Percentiles rank a stretch among this genome's conserved stretches.
phyloP scores from a whole-genome alignment of 1,284 basidiomycete species.

The Puccinia hordei region DNA sequence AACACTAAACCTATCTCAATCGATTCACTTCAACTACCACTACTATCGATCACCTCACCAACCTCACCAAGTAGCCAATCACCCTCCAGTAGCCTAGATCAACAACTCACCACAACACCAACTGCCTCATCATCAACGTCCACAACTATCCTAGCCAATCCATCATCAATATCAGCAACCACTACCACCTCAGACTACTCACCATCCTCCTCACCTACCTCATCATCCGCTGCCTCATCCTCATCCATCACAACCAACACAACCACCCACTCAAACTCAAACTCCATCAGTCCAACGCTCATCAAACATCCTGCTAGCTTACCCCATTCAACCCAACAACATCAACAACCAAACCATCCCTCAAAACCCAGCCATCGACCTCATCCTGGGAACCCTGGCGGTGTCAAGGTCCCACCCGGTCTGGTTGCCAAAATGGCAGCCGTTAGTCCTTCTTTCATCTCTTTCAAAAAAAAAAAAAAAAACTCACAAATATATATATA shows the following conservation, averaged over 20 bases:
- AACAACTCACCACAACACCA: background rate
- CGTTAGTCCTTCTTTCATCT: conserved; percentile 5
- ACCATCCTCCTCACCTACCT: conserved; percentile 2
- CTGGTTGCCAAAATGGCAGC: conserved; percentile 43
- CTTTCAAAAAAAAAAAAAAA: background rate
- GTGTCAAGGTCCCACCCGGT: conserved; percentile 37
- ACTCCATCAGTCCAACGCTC: conserved; percentile 1
- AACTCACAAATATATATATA: background rate
- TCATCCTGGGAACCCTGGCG: conserved; percentile 1
- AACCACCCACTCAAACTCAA: background rate
- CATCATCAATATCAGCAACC: background rate
- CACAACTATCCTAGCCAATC: background rate
- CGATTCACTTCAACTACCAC: background rate
- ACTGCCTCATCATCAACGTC: background rate
- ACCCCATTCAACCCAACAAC: background rate
- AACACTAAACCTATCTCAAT: background rate
- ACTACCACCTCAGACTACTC: conserved; percentile 1
- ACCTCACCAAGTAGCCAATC: background rate
- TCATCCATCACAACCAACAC: conserved; percentile 1
- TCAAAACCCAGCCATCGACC: background rate
- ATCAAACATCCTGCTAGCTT: background rate
- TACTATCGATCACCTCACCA: conserved; percentile 26
- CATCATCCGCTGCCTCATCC: conserved; percentile 7
- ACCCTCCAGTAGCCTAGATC: background rate
- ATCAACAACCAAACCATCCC: background rate